These are phyloP conservation scores for Cyberlindnera sargentensis DNA, from an alignment of 805 yeast species.

Conservation along the genomic window DNA sequence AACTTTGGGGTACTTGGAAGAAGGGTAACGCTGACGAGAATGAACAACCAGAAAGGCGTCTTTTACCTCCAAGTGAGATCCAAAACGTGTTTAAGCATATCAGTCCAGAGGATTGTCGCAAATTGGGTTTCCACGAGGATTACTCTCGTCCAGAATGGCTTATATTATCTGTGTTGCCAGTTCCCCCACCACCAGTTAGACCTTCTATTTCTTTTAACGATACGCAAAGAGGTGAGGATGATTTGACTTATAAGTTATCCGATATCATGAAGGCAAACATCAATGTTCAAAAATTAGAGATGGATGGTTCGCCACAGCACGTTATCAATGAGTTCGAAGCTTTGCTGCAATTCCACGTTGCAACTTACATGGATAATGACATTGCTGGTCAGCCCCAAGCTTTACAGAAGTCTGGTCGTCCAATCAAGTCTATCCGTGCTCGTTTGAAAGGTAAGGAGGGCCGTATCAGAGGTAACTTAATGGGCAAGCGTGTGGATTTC, in stretches of 20 bases:
- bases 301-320: constrained; percentile 99
- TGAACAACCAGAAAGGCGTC: constrained; percentile 85
- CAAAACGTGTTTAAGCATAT: constrained; percentile 89
- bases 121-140: constrained; percentile 88
- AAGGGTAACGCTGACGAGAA: constrained; percentile 78
- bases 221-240: constrained; percentile 98
- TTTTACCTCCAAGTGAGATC: constrained; percentile 83
- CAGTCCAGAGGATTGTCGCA: constrained; percentile 70
- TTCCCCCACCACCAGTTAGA: constrained; percentile 99
- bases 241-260: constrained; percentile 93
- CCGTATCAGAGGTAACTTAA: constrained; percentile 93
- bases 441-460: constrained; percentile 99
- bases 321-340: constrained; percentile 96
- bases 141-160: constrained; percentile 99
- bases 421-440: constrained; percentile 97
- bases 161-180: constrained; percentile 94
- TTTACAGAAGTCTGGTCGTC: constrained; percentile 96
- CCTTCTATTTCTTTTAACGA: constrained; percentile 98
- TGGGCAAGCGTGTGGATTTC: constrained; percentile 99
- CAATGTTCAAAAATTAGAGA: constrained; percentile 93
- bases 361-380: constrained; percentile 99
- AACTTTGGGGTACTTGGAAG: constrained; percentile 98
- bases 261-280: constrained; percentile 95
- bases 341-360: constrained; percentile 92
- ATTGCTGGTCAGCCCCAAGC: constrained; percentile 99